A percentile compares a stretch with the other conserved stretches of the same genome.
Conservation (phyloP, 208 protist species). For the Porcisia deanei region DNA sequence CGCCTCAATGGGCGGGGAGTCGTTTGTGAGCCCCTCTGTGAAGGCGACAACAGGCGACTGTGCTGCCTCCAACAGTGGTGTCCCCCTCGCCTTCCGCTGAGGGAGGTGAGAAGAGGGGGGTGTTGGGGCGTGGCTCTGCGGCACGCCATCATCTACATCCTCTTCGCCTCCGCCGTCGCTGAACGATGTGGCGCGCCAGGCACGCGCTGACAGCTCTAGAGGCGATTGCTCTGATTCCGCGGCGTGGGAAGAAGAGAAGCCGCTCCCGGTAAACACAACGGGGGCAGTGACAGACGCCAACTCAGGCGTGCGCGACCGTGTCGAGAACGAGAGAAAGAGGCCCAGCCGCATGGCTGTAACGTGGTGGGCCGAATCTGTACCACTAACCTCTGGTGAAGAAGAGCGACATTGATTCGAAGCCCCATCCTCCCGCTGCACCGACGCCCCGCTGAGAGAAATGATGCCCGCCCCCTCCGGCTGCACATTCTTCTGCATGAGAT, state of each 20-base stretch:
- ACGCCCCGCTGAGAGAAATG: background rate
- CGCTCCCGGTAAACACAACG: background rate
- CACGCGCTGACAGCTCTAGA: constrained; percentile 4
- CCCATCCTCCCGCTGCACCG: background rate
- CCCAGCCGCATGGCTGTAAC: background rate
- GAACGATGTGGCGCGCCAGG: background rate
- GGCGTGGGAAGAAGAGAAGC: constrained; percentile 4
- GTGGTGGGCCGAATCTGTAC: too few relatives aligned
- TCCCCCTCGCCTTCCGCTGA: too few relatives aligned
- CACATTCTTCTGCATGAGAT: background rate
- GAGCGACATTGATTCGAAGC: background rate
- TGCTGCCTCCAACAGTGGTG: background rate
- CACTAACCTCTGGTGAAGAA: background rate
- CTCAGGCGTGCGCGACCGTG: background rate
- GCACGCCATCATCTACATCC: constrained; percentile 5
- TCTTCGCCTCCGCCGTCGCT: background rate
- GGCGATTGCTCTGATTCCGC: constrained; percentile 15
- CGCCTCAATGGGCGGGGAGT: background rate
- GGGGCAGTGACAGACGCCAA: background rate
- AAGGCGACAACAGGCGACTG: background rate
- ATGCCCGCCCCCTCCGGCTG: background rate
- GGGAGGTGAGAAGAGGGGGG: background rate
- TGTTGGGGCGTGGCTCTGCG: constrained; percentile 23
- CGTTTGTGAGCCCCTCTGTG: background rate
- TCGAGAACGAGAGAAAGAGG: background rate